Evolutionary conservation across 1,139 yeast genomes (phyloP).

Genomic region (Entelexis sorbosivorans): DNA sequence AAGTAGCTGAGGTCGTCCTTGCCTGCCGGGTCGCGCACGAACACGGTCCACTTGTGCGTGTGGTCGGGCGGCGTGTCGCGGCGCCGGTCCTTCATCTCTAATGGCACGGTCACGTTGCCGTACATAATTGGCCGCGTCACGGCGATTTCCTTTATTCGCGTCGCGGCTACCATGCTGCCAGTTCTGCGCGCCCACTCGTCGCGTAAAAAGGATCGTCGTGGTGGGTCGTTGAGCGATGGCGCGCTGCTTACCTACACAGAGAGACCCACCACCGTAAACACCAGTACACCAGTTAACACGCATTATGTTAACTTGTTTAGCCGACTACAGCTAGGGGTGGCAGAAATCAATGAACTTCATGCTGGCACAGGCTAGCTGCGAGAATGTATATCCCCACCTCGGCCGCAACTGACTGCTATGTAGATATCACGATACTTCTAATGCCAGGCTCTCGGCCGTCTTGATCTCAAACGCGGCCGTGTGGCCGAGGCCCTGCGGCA

Average conservation of each 20-base stretch:
- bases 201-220: not conserved
- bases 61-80: slow-evolving; percentile 74
- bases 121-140: slow-evolving; percentile 76
- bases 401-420: too few species aligned
- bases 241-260: slow-evolving; percentile 2
- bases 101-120: slow-evolving; percentile 75
- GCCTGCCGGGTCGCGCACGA: slow-evolving; percentile 71
- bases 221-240: not conserved
- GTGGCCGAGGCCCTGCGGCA: slow-evolving; percentile 17
- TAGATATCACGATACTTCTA: slow-evolving; percentile 2
- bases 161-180: slow-evolving; percentile 11
- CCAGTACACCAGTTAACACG: not conserved
- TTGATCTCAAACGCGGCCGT: slow-evolving; percentile 21
- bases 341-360: too few species aligned
- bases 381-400: too few species aligned
- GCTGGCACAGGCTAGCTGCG: too few species aligned
- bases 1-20: slow-evolving; percentile 67
- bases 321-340: too few species aligned
- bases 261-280: not conserved
- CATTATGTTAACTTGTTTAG: too few species aligned
- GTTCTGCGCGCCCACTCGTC: not conserved
- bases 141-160: slow-evolving; percentile 47
- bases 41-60: slow-evolving; percentile 93
- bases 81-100: slow-evolving; percentile 43
- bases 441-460: slow-evolving; percentile 23